Conservation (phyloP, 23 red algal species). For the Gracilaria caudata region DNA sequence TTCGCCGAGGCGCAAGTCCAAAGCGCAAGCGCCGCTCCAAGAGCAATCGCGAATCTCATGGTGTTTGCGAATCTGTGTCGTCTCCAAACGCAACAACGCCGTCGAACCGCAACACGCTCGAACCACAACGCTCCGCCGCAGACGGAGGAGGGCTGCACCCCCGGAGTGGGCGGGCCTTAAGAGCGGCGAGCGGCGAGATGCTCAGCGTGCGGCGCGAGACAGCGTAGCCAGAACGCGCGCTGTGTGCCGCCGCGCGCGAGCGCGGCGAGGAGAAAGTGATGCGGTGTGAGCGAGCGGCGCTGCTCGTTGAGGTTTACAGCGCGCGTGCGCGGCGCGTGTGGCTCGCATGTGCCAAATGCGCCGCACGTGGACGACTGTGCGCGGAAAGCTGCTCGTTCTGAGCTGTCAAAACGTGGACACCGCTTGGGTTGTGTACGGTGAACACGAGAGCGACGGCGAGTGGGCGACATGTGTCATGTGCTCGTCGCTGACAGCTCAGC, state of each 20-base stretch:
- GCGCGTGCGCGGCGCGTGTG: no score
- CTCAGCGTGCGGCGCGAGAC: slow-evolving; percentile 5
- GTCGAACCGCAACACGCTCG: no score
- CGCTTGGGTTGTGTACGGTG: no score
- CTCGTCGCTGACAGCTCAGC: no score
- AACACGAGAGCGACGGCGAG: no score
- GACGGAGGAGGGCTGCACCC: not conserved
- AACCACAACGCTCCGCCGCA: no score
- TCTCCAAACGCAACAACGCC: no score
- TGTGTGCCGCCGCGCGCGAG: not conserved
- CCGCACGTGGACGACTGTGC: no score
- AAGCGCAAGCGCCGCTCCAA: not conserved
- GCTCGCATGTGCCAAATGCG: no score
- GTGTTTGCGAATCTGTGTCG: not conserved
- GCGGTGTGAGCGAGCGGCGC: not conserved
- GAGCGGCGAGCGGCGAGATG: not conserved
- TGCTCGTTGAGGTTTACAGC: no score
- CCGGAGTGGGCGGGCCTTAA: not conserved
- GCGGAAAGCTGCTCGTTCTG: not conserved
- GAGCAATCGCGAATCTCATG: not conserved
- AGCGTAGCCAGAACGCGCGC: not conserved
- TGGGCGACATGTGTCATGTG: no score
- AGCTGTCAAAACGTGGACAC: not conserved
- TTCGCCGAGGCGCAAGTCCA: not conserved
- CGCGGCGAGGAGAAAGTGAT: not conserved